Evolutionary conservation across 768 basidiomycete species (phyloP), one percentile per base, ranked within the genome.

Genomic region (Dictyophora rubrovolvata): DNA sequence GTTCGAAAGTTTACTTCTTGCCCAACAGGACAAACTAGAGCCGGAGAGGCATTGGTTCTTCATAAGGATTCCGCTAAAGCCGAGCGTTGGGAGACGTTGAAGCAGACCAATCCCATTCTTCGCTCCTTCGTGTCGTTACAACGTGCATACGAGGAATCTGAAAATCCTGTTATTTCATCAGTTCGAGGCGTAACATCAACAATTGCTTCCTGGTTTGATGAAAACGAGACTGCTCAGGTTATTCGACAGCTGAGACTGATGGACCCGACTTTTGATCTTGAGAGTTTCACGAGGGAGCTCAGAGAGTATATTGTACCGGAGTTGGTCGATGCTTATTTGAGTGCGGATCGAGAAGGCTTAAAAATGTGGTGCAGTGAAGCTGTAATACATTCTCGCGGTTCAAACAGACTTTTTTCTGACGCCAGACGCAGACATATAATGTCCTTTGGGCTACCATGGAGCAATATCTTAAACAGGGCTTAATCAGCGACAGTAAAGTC

Each of bases 381-480:
- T 55, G 94, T 95, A 50, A 28, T 55, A 46, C 20, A 36, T 5
- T 23, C 21, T 0, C 52, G 28, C 12, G 23, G 21, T 14, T 47
- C 28, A 5, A n/a, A n/a, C 18, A 22, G 53, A 5, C 17, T 57
- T 48, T 22, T n/a, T 18, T n/a, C 14, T n/a, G 37, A 11, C 18
- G 35, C 9, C 55, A 35, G 42, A 12, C 52, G 0, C 61, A 95
- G 93, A 94, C 94, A 6, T 97, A 93, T 69, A 96, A 95, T 64
- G 92, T 98, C n/a, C 78, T 97, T 4, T 95, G 94, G 89, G 95
- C 95, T 7, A 95, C 93, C 7, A 90, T 99, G 83, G 93, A 94
- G 64, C 87, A 89, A 65, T 97, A 93, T 69, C 80, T 94, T 53
- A 79, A 82, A 37, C 93, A 95, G 67, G 93, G 95, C 1, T 79